A percentile compares a stretch with the other conserved stretches of the same genome.
Conservation (phyloP, 2,329 filamentous ascomycete species). For the Cercospora citrullina region DNA sequence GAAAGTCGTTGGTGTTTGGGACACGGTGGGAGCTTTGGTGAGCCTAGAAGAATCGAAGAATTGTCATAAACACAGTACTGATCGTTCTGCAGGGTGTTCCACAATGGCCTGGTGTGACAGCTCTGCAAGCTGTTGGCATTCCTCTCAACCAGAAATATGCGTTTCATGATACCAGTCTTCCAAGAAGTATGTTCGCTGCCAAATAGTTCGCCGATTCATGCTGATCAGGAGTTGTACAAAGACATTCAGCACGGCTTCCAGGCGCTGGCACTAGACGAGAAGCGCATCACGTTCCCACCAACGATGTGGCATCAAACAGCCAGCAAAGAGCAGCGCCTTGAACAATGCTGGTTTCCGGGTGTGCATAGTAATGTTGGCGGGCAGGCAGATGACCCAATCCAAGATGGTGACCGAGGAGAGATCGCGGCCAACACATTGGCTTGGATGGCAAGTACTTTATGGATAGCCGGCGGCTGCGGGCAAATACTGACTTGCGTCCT, state of each 20-base stretch:
- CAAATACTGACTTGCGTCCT: background rate
- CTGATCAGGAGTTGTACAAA: background rate
- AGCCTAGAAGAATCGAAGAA: background rate
- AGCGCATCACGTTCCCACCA: slow-evolving; percentile 37
- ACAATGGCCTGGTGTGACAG: slow-evolving; percentile 32
- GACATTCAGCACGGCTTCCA: slow-evolving; percentile 42
- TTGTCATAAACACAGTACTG: background rate
- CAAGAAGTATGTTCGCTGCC: slow-evolving; percentile 23
- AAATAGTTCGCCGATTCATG: background rate
- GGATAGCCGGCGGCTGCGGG: background rate
- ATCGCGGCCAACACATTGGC: slow-evolving; percentile 22
- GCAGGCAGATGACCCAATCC: slow-evolving; percentile 11
- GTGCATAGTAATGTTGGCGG: slow-evolving; percentile 45
- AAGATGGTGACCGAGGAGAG: slow-evolving; percentile 11
- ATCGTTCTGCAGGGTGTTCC: slow-evolving; percentile 18
- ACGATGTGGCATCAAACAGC: slow-evolving; percentile 42
- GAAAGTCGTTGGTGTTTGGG: slow-evolving; percentile 45
- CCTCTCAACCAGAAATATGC: slow-evolving; percentile 31
- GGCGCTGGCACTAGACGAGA: slow-evolving; percentile 42
- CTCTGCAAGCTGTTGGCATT: slow-evolving; percentile 27
- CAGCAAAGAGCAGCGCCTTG: slow-evolving; percentile 35
- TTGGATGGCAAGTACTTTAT: slow-evolving; percentile 18
- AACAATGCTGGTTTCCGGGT: slow-evolving; percentile 48
- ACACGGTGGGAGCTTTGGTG: slow-evolving; percentile 39
- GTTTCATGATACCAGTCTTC: slow-evolving; percentile 48